A percentile compares a stretch with the other conserved stretches of the same genome.
Conservation (phyloP, 2,329 filamentous ascomycete genomes). For the Aspergillus quadricinctus region DNA sequence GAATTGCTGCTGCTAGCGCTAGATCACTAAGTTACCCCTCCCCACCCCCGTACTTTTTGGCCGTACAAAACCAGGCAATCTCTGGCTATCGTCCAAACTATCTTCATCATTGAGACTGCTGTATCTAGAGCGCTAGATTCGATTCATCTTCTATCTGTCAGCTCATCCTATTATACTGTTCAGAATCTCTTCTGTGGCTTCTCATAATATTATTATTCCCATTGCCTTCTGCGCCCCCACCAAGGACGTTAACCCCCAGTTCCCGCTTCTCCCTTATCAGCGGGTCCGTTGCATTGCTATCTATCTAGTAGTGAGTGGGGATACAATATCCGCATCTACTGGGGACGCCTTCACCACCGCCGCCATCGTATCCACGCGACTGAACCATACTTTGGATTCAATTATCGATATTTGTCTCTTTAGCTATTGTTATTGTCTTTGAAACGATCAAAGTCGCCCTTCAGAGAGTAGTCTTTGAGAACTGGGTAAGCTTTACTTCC, state of each 20-base stretch:
- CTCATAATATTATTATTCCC: not conserved
- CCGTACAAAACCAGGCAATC: not conserved
- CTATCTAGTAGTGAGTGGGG: not conserved
- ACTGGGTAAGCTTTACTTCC: not conserved
- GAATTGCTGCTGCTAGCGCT: constrained; percentile 7
- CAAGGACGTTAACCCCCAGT: not conserved
- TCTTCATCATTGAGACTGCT: not conserved
- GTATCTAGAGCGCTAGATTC: not conserved
- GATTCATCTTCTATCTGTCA: not conserved
- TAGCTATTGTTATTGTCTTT: not conserved
- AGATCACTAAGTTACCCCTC: constrained; percentile 17
- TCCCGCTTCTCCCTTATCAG: not conserved
- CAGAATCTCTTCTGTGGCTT: not conserved
- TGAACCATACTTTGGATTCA: not conserved
- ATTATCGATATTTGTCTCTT: not conserved
- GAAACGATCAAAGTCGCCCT: not conserved
- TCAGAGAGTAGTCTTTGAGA: not conserved
- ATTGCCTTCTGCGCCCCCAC: not conserved
- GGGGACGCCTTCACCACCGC: not conserved
- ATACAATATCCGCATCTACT: not conserved
- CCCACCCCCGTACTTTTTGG: constrained; percentile 16
- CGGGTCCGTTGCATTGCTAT: not conserved
- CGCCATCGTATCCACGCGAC: not conserved
- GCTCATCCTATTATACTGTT: not conserved
- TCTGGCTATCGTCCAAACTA: not conserved